phyloP scores from a whole-genome alignment of 805 yeast species.

The Candida endomychidarum region DNA sequence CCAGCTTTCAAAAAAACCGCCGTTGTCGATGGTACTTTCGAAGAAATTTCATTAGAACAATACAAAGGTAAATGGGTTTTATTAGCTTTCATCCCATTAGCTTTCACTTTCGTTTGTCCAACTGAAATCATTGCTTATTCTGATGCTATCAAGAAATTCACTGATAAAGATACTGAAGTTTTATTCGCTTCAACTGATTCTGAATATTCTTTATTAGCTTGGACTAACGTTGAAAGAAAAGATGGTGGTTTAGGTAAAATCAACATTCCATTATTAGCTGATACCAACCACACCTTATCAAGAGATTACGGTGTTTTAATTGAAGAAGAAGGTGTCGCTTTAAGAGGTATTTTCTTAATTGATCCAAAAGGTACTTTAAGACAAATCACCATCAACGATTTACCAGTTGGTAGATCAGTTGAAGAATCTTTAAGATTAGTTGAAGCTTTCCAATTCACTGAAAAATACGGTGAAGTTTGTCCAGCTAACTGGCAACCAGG shows the following conservation, averaged over 20 bases:
- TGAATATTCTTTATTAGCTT: conserved; percentile 94
- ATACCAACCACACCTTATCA: conserved; percentile 93
- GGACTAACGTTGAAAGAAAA: conserved; percentile 96
- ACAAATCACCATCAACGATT: conserved; percentile 97
- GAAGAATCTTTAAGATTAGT: conserved; percentile 96
- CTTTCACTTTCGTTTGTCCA: conserved; percentile 99
- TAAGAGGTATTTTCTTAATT: conserved; percentile 97
- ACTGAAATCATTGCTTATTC: conserved; percentile 99
- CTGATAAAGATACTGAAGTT: conserved; percentile 82
- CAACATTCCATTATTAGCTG: conserved; percentile 92
- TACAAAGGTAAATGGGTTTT: conserved; percentile 98
- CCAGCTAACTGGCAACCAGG: conserved; percentile 98
- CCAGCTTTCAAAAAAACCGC: conserved; percentile 96
- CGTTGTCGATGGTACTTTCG: conserved; percentile 93
- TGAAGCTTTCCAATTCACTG: conserved; percentile 99
- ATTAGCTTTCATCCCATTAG: conserved; percentile 96
- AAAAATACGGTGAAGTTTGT: conserved; percentile 98
- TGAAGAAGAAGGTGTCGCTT: conserved; percentile 94
- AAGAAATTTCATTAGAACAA: conserved; percentile 90
- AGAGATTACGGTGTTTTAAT: conserved; percentile 96
- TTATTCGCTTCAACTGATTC: conserved; percentile 98
- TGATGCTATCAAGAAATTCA: conserved; percentile 87
- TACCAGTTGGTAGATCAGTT: conserved; percentile 98
- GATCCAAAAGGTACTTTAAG: conserved; percentile 94
- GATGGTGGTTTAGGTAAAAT: conserved; percentile 98